Evolutionary conservation across 495 filamentous ascomycete genomes (phyloP), one percentile per base, ranked within the genome.

Genomic region (Penicillium taxi): DNA sequence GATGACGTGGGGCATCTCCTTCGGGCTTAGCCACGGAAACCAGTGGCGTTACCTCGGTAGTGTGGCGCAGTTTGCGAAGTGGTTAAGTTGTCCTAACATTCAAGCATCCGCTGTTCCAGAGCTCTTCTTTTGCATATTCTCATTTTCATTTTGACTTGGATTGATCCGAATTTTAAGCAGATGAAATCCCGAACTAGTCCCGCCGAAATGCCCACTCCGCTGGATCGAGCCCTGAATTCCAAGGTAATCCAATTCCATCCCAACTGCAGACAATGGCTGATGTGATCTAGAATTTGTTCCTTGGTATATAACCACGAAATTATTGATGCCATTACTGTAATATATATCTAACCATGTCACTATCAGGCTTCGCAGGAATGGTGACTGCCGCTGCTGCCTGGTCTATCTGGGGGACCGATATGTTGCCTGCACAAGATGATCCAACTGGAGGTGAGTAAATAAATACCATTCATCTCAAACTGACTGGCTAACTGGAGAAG

Each of bases 381-480:
- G 79, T 95, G 26, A 82, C 85, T 2, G 86, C 83, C 2, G 88
- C 82, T 5, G 81, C 88, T 5, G 82, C 73, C 12, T 94, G 81
- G 79, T 72, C 80, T 2, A 93, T 94, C 42, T 86, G 82, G 81
- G 82, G 84, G 34, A 72, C 75, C 17, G 84, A 86, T 40, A 72
- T 94, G 45, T 88, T 94, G 44, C 86, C 86, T 1, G 48, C 66
- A 0, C 60, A 77, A 35, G 43, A 59, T 17, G 88, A 93, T 56
- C 88, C 88, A n/a, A 81, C 62, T 34, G 87, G 88, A 52, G 72
- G 80, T 79, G 59, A 44, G 63, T 40, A 25, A 25, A 11, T 32
- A 11, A 2, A 15, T 21, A 11, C 15, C 14, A 11, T 26, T 22
- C 17, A 32, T 38, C 15, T 16, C 32, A 30, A 34, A 20, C 43